Evolutionary conservation across 2,329 filamentous ascomycete species (phyloP), one percentile per base, ranked within the genome.

Genomic region (Phyllosticta ampelicida): DNA sequence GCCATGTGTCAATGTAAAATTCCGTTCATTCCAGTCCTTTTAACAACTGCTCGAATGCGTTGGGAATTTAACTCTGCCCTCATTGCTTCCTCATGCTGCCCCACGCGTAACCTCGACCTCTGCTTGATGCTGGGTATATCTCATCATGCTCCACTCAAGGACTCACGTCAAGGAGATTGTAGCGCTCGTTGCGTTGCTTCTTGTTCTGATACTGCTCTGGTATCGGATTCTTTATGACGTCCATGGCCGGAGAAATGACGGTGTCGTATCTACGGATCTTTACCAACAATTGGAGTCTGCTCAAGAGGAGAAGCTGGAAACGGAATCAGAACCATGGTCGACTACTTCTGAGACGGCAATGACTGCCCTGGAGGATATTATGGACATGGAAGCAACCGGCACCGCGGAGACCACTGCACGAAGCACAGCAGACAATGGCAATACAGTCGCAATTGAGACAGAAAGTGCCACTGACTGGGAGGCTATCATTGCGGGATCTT

Each of bases 1-100:
- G 18, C 50, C 55, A 57, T 57, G 55, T 57, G 55, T 49, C 50
- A 30, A 53, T 44, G 50, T 23, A n/a, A 44, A 44, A 44, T 44
- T 44, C 36, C 36, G 36, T 18, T 8, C 36, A 44, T 44, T 44
- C 36, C 36, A n/a, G 36, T 44, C 36, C 16, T 44, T 44, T 44
- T 44, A n/a, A 44, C 36, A 44, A 44, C n/a, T n/a, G n/a, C 36
- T 44, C n/a, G 36, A 44, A 44, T 16, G 36, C 36, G 36, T 44
- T 44, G 36, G 16, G 30, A 44, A n/a, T n/a, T 44, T n/a, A 3
- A 44, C 13, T n/a, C 23, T 26, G 23, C 16, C 36, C n/a, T 44
- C 36, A 44, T n/a, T n/a, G n/a, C n/a, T 44, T 44, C 36, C 8
- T 8, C n/a, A 1, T 44, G 36, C 36, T 44, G 36, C 36, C 36